Evolutionary conservation across 495 filamentous ascomycete species (phyloP).

Genomic region (Aspergillus taichungensis): DNA sequence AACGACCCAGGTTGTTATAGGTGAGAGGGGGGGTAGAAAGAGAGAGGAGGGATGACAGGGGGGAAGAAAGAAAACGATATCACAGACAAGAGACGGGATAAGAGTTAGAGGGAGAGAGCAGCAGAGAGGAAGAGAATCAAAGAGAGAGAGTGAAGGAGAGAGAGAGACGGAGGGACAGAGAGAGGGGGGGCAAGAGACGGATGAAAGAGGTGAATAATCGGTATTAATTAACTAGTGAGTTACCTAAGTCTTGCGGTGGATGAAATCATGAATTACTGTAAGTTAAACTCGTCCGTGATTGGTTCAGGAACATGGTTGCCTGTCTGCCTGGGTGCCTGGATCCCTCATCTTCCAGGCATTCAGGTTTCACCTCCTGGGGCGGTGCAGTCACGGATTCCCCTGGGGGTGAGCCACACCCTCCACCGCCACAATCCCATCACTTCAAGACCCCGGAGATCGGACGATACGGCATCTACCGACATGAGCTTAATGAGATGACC

Average conservation of each 20-base stretch:
- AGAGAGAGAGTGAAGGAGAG: background rate
- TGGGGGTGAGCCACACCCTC: background rate
- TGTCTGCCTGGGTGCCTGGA: slow-evolving; percentile 4
- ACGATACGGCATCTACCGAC: background rate
- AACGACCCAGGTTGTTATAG: background rate
- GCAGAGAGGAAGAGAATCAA: background rate
- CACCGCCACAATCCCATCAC: background rate
- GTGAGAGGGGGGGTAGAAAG: background rate
- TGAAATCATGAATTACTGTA: too few species aligned
- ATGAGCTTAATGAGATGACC: too few species aligned
- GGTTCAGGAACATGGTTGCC: slow-evolving; percentile 10
- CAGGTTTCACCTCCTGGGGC: slow-evolving; percentile 1
- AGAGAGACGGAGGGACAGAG: slow-evolving; percentile 11
- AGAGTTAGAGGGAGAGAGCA: background rate
- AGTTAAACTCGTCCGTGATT: slow-evolving; percentile 7
- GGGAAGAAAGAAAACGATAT: background rate
- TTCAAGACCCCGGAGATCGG: too few species aligned
- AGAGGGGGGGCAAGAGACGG: slow-evolving; percentile 2
- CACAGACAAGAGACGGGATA: background rate
- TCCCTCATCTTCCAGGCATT: slow-evolving; percentile 2
- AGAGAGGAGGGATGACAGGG: background rate
- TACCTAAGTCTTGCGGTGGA: too few species aligned
- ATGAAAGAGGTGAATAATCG: background rate
- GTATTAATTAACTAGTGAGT: too few species aligned
- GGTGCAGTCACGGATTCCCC: slow-evolving; percentile 3